Base-by-base conservation (phyloP, 1,284 basidiomycete species). In the Pholiota adiposa region DNA sequence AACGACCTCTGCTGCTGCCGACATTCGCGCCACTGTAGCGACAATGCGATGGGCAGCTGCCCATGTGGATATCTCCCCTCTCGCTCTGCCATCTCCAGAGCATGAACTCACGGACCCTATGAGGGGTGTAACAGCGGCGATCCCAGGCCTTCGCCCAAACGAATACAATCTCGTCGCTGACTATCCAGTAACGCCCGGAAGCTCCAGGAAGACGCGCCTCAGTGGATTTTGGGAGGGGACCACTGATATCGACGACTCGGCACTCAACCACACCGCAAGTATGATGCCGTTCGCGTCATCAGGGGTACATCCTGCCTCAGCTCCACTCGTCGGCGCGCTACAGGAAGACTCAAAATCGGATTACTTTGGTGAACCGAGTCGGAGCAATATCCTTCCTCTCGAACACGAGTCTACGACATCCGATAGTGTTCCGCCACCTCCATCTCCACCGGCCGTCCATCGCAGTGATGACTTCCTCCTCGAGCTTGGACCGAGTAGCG, bases 51-150 rank as follows among this genome's bases (percentile, higher is more conserved):
- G 89, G 84, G 93, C 93, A 18, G 90, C 84, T 4, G 83, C 88
- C 14, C 81, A 87, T 53, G 86, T 90, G 12, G 85, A 88, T 63
- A 84, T 92, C 53, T 86, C 90, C 1, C 94, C 94, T 0, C 79
- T 96, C 11, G 87, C 90, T 0, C 79, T 95, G 1, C 94, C 94
- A 2, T 93, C 90, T 31, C 94, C 94, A 0, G 94, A 96, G 70
- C 87, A 91, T 66, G 93, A 96, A 69, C 81, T 96, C 29, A 87
- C 88, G 6, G 93, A 95, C 71, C 93, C 93, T 0, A 87, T 95
- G 85, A 85, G 90, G 18, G 83, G 86, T 7, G 80, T 87, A 4
- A 85, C 79, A 16, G 80, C 90, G n/a, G 78, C 84, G 3, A 82
- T 91, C 44, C 89, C 88, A 2, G 84, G 87, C n/a, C 81, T 82